Evolutionary conservation across 2,329 filamentous ascomycete species (phyloP).

Genomic region (Epichloe uncinata): DNA sequence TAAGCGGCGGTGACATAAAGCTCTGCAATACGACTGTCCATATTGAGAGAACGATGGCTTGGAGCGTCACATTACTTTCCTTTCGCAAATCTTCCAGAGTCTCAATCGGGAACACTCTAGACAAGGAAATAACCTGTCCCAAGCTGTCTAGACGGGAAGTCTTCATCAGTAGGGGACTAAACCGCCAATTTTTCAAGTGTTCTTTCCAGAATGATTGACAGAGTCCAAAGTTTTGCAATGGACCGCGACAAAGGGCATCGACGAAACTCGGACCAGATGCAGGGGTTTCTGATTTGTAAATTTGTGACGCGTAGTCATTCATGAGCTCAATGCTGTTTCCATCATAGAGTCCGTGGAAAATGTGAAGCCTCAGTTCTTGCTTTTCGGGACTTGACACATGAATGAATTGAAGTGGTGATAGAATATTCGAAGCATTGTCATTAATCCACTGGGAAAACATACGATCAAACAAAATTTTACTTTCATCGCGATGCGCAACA

Average conservation of each 20-base stretch:
- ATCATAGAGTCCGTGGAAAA: slow-evolving; percentile 84
- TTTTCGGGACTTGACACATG: slow-evolving; percentile 17
- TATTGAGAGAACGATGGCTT: slow-evolving; percentile 62
- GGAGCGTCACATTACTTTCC: slow-evolving; percentile 57
- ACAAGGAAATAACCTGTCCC: slow-evolving; percentile 4
- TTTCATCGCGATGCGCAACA: slow-evolving; percentile 14
- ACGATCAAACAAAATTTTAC: slow-evolving; percentile 21
- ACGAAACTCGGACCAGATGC: slow-evolving; percentile 43
- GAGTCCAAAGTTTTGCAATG: slow-evolving; percentile 35
- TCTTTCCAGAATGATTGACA: slow-evolving; percentile 52
- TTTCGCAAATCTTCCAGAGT: slow-evolving; percentile 40
- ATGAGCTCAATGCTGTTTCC: slow-evolving; percentile 63
- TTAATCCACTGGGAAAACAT: slow-evolving; percentile 38
- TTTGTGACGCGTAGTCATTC: slow-evolving; percentile 37
- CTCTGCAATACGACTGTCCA: slow-evolving; percentile 54
- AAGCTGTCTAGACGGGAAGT: slow-evolving; percentile 7
- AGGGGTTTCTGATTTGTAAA: slow-evolving; percentile 10
- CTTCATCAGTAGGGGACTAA: not conserved
- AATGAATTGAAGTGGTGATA: slow-evolving; percentile 38
- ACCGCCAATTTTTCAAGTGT: slow-evolving; percentile 30
- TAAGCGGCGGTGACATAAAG: slow-evolving; percentile 31
- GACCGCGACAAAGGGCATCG: slow-evolving; percentile 55
- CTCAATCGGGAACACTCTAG: slow-evolving; percentile 22
- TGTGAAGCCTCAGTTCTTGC: slow-evolving; percentile 1
- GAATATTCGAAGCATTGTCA: slow-evolving; percentile 34